Percentiles rank a stretch among this genome's conserved stretches.
Evolutionary conservation across 306 rosid species (phyloP).

Genomic region (Fagus sylvatica): DNA sequence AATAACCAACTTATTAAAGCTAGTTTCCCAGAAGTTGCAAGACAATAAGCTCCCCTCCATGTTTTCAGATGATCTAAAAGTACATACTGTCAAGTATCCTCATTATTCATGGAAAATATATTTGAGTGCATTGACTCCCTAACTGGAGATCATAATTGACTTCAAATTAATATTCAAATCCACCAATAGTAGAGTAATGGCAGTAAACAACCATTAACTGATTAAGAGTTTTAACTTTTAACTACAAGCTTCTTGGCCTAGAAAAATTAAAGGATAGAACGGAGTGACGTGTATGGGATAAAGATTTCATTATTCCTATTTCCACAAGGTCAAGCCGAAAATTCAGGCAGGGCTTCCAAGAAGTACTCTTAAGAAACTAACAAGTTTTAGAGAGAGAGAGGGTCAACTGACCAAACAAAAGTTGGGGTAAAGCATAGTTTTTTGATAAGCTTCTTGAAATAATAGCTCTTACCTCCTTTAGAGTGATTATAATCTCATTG

Average conservation of each 20-base stretch:
- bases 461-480: constrained; percentile 70
- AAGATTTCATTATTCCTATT: background rate
- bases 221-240: background rate
- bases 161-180: too few species aligned
- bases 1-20: background rate
- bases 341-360: background rate
- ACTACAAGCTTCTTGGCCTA: background rate
- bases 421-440: background rate
- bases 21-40: background rate
- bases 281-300: too few species aligned
- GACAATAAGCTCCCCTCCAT: background rate
- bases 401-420: background rate
- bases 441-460: background rate
- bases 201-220: background rate
- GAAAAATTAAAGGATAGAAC: too few species aligned
- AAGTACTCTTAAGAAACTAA: background rate
- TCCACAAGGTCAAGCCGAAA: background rate
- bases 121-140: too few species aligned
- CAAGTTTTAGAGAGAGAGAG: background rate
- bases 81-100: too few species aligned
- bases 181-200: background rate
- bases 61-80: too few species aligned
- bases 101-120: too few species aligned
- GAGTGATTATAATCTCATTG: constrained; percentile 75
- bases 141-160: too few species aligned